Evolutionary conservation across 768 basidiomycete species (phyloP).

Genomic region (Termitomyces heimii): DNA sequence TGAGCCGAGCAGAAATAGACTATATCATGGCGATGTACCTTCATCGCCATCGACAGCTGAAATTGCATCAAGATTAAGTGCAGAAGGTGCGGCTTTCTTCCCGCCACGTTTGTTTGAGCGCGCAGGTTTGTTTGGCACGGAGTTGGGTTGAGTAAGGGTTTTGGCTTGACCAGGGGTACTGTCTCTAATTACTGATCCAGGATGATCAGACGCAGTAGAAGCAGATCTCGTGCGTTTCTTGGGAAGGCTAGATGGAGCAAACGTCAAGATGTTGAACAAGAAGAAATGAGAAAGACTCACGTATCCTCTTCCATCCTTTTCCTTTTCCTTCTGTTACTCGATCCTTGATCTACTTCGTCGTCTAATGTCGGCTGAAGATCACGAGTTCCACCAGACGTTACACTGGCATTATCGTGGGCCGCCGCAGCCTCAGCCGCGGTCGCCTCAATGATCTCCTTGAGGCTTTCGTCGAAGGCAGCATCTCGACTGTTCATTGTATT

Average conservation of each 20-base stretch:
- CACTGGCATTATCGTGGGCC: conserved; percentile 33
- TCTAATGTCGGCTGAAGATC: conserved; percentile 34
- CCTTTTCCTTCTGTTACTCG: conserved; percentile 56
- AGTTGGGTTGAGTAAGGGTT: conserved; percentile 20
- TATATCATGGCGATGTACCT: conserved; percentile 32
- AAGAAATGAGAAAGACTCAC: conserved; percentile 33
- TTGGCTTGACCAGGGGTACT: conserved; percentile 34
- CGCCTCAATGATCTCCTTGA: conserved; percentile 70
- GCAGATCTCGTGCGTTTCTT: conserved; percentile 77
- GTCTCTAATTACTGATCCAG: conserved; percentile 32
- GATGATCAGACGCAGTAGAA: conserved; percentile 62
- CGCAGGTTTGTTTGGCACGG: conserved; percentile 24
- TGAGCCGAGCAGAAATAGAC: conserved; percentile 1
- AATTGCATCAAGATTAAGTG: conserved; percentile 23
- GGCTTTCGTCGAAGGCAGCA: conserved; percentile 86
- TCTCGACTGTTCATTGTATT: conserved; percentile 99
- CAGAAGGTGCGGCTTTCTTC: conserved; percentile 26
- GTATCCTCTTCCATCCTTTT: conserved; percentile 70
- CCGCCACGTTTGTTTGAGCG: conserved; percentile 40
- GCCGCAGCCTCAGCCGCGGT: conserved; percentile 68
- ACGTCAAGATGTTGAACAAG: background rate
- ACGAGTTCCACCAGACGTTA: conserved; percentile 27
- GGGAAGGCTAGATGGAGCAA: conserved; percentile 27
- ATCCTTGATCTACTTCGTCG: conserved; percentile 38
- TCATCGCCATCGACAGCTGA: conserved; percentile 52